A percentile compares a stretch with the other conserved stretches of the same genome.
Evolutionary conservation across 192 early-diverging fungal species (phyloP).

Genomic region (Podila minutissima): DNA sequence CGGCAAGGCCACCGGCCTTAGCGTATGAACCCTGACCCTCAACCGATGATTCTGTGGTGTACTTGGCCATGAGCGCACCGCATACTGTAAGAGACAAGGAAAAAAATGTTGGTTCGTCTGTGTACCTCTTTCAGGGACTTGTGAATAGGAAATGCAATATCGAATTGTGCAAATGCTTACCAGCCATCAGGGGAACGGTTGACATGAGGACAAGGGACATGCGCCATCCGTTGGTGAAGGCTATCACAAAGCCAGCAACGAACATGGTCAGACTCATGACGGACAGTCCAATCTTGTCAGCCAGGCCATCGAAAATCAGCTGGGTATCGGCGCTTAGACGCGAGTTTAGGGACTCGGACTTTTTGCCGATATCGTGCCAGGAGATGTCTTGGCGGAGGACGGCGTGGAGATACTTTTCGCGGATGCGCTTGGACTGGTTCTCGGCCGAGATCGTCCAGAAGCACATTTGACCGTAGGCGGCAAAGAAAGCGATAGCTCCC

Average conservation of each 20-base stretch:
- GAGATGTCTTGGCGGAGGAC: constrained; percentile 86
- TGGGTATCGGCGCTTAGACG: constrained; percentile 85
- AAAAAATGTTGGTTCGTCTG: not conserved
- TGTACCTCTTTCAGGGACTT: not conserved
- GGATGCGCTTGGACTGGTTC: constrained; percentile 57
- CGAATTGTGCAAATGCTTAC: constrained; percentile 8
- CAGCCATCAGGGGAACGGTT: constrained; percentile 70
- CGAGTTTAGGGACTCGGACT: constrained; percentile 76
- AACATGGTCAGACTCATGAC: constrained; percentile 71
- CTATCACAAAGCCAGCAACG: constrained; percentile 74
- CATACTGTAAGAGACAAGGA: constrained; percentile 23
- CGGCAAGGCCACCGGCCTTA: constrained; percentile 82
- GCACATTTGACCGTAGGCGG: constrained; percentile 65
- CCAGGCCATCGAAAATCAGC: constrained; percentile 86
- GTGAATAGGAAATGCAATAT: constrained; percentile 36
- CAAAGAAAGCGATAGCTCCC: constrained; percentile 60
- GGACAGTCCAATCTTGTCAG: constrained; percentile 80
- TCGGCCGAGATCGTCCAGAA: constrained; percentile 66
- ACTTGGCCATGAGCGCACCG: constrained; percentile 19
- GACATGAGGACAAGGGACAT: constrained; percentile 78
- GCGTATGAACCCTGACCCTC: constrained; percentile 76
- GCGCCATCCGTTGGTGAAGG: constrained; percentile 79
- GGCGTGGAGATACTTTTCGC: constrained; percentile 72
- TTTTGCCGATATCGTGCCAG: constrained; percentile 75
- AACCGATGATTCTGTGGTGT: constrained; percentile 13